Evolutionary conservation across 306 rosid species (phyloP).

Genomic region (Cajanus cajan): DNA sequence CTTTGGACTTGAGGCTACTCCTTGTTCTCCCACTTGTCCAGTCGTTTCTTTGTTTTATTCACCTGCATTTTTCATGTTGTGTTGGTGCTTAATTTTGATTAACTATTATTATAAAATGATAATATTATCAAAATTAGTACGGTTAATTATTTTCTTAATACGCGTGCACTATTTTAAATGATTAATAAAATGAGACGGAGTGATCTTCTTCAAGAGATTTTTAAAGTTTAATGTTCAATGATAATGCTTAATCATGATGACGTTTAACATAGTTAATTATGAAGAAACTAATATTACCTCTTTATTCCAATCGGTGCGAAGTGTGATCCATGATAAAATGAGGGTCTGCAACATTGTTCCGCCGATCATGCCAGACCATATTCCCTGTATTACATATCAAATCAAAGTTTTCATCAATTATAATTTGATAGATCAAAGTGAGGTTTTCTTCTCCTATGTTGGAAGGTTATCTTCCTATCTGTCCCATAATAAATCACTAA

Average conservation of each 20-base stretch:
- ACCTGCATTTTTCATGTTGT: slow-evolving; percentile 38
- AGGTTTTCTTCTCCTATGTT: background rate
- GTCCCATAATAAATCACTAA: background rate
- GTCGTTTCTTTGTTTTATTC: slow-evolving; percentile 35
- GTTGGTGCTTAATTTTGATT: no score
- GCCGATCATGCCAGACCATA: slow-evolving; percentile 89
- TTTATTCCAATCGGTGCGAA: slow-evolving; percentile 63
- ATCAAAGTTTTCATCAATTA: background rate
- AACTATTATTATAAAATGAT: no score
- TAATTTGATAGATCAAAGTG: background rate
- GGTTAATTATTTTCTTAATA: no score
- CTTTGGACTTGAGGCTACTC: slow-evolving; percentile 11
- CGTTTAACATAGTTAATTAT: no score
- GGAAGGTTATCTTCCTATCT: background rate
- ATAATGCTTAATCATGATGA: no score
- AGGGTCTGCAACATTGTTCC: slow-evolving; percentile 66
- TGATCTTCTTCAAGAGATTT: no score
- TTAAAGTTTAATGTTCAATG: no score
- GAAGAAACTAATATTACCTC: slow-evolving; percentile 41
- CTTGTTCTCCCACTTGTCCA: slow-evolving; percentile 53
- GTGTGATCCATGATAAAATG: slow-evolving; percentile 60
- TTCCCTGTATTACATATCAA: slow-evolving; percentile 42
- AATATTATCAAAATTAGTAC: no score
- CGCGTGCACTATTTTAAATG: no score
- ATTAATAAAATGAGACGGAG: no score